Conservation (phyloP, 2,329 filamentous ascomycete genomes). For the Neofusicoccum laricinum region DNA sequence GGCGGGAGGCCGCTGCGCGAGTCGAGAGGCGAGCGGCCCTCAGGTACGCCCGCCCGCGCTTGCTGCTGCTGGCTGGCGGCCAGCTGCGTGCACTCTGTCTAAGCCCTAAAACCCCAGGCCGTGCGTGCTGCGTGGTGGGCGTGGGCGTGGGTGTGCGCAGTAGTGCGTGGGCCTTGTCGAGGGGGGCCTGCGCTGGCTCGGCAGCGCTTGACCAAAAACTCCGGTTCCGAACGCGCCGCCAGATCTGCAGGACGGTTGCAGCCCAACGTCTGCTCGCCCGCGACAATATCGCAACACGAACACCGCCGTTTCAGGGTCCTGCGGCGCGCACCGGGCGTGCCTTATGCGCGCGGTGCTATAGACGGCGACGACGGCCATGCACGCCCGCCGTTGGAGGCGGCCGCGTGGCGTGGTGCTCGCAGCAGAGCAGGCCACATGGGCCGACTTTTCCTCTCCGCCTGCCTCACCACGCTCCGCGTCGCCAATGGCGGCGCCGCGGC, state of each 20-base stretch:
- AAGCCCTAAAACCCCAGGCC: slow-evolving; percentile 1
- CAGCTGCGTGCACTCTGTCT: not conserved
- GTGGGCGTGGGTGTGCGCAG: not conserved
- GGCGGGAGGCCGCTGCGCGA: not conserved
- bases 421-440: not conserved
- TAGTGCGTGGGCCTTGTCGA: not conserved
- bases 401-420: not conserved
- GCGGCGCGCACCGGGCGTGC: not conserved
- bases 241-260: slow-evolving; percentile 13
- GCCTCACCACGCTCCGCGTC: not conserved
- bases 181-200: not conserved
- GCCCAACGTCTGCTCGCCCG: slow-evolving; percentile 4
- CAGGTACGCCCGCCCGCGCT: slow-evolving; percentile 5
- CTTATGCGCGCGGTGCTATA: not conserved
- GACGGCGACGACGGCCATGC: not conserved
- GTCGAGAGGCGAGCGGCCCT: not conserved
- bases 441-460: not conserved
- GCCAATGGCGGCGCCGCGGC: not conserved
- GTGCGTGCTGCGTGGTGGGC: not conserved
- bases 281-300: slow-evolving; percentile 16
- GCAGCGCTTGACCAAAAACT: not conserved
- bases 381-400: not conserved
- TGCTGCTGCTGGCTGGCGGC: not conserved
- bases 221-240: slow-evolving; percentile 4
- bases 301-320: slow-evolving; percentile 12